These are phyloP conservation scores for Globisporangium paddicum DNA, from an alignment of 352 stramenopile genomes.

Conservation along the genomic window DNA sequence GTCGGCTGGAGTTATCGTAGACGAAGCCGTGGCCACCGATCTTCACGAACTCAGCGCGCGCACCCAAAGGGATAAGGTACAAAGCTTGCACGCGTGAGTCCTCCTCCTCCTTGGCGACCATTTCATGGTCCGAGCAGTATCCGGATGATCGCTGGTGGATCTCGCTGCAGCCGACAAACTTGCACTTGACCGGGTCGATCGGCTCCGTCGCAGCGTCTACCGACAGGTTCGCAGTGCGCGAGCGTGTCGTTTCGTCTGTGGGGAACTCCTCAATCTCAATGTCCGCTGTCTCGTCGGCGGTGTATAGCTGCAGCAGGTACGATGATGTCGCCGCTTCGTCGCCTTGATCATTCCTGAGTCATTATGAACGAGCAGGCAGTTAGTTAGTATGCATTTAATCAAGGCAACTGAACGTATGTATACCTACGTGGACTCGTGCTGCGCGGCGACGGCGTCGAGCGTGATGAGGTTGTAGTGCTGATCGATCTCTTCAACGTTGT, in stretches of 20 bases:
- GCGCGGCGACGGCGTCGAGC: conserved; percentile 54
- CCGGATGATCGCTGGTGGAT: conserved; percentile 63
- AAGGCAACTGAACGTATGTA: background rate
- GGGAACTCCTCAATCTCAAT: conserved; percentile 68
- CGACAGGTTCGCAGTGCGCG: conserved; percentile 47
- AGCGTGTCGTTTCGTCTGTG: conserved; percentile 23
- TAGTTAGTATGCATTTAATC: background rate
- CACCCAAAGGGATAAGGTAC: conserved; percentile 69
- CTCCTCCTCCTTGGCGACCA: conserved; percentile 76
- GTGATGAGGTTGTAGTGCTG: conserved; percentile 77
- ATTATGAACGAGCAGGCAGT: background rate
- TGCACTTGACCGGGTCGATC: conserved; percentile 30
- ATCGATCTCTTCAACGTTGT: conserved; percentile 79
- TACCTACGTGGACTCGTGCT: conserved; percentile 53
- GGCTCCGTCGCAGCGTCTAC: conserved; percentile 16
- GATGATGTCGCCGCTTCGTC: conserved; percentile 43
- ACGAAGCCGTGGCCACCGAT: conserved; percentile 74
- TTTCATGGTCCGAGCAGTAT: conserved; percentile 74
- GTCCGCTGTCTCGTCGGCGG: conserved; percentile 71
- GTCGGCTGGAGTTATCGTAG: conserved; percentile 60
- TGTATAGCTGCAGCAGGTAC: conserved; percentile 74
- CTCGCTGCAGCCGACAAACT: conserved; percentile 48
- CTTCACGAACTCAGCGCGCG: conserved; percentile 68
- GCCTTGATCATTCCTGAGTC: background rate
- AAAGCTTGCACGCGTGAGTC: conserved; percentile 75